A percentile compares a stretch with the other conserved stretches of the same genome.
Conservation (phyloP, 345 rosid species). For the Syzygium oleosum region DNA sequence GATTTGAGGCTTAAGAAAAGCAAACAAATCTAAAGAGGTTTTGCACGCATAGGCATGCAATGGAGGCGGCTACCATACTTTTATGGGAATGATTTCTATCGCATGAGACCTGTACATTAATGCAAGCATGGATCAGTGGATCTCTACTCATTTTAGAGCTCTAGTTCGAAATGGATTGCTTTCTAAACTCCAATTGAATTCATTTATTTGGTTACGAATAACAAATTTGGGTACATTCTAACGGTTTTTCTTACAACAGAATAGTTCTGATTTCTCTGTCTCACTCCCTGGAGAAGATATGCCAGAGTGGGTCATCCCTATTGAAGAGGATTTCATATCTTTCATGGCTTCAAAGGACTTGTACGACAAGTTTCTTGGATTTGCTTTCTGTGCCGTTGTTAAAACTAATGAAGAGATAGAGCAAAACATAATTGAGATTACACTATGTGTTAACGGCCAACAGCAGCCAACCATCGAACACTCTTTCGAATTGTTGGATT, state of each 20-base stretch:
- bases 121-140: not conserved
- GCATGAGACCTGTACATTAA: not conserved
- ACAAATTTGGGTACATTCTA: not conserved
- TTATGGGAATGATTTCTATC: not conserved
- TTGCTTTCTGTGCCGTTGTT: accelerated
- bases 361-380: not conserved
- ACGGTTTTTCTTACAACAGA: too few species aligned
- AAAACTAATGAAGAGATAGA: not conserved
- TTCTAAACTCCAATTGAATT: not conserved
- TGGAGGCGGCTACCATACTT: not conserved
- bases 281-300: not conserved
- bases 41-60: too few species aligned
- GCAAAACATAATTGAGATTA: too few species aligned
- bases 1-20: not conserved
- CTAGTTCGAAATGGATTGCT: not conserved
- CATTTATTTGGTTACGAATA: not conserved
- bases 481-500: accelerated
- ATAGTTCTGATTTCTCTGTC: too few species aligned
- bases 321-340: not conserved
- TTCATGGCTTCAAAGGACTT: not conserved
- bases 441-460: not conserved
- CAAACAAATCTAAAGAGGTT: too few species aligned
- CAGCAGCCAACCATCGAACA: not conserved
- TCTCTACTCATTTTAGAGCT: not conserved
- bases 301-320: not conserved